Evolutionary conservation across 2,329 filamentous ascomycete genomes (phyloP).

Genomic region (Botryotinia globosa): DNA sequence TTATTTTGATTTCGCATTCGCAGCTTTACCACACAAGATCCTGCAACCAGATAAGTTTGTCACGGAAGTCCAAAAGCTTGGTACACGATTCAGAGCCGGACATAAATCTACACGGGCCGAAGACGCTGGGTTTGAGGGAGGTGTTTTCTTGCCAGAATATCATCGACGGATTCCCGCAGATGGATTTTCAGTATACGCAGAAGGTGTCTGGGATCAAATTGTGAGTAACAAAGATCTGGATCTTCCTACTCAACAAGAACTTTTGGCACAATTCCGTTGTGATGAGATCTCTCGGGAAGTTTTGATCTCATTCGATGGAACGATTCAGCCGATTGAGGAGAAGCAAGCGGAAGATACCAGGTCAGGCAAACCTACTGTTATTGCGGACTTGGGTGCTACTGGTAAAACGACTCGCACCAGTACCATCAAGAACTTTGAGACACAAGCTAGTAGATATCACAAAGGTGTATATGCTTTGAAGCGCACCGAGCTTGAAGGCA

Average conservation of each 20-base stretch:
- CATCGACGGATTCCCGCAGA: conserved; percentile 94
- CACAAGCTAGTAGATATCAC: conserved; percentile 90
- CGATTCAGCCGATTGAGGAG: conserved; percentile 81
- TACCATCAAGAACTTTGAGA: conserved; percentile 80
- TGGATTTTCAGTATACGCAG: conserved; percentile 90
- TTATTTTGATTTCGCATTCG: conserved; percentile 98
- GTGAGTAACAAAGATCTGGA: conserved; percentile 98
- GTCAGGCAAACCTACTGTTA: conserved; percentile 68
- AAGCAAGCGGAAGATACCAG: conserved; percentile 73
- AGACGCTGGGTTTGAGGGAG: conserved; percentile 72
- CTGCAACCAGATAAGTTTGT: conserved; percentile 90
- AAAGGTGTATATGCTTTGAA: conserved; percentile 92
- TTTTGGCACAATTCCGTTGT: conserved; percentile 94
- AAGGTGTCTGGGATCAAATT: conserved; percentile 97
- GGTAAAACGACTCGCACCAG: conserved; percentile 71
- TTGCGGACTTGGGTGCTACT: conserved; percentile 69
- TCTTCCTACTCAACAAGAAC: conserved; percentile 92
- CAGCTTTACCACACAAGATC: conserved; percentile 93
- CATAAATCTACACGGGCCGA: conserved; percentile 66
- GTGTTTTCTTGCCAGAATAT: conserved; percentile 89
- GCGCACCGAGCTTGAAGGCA: conserved; percentile 76
- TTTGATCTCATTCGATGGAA: conserved; percentile 74
- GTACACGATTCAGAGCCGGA: conserved; percentile 77
- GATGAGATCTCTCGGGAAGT: conserved; percentile 95
- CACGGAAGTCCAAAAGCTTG: conserved; percentile 74